phyloP scores from a whole-genome alignment of 306 rosid species.

The Dalbergia cultrata region DNA sequence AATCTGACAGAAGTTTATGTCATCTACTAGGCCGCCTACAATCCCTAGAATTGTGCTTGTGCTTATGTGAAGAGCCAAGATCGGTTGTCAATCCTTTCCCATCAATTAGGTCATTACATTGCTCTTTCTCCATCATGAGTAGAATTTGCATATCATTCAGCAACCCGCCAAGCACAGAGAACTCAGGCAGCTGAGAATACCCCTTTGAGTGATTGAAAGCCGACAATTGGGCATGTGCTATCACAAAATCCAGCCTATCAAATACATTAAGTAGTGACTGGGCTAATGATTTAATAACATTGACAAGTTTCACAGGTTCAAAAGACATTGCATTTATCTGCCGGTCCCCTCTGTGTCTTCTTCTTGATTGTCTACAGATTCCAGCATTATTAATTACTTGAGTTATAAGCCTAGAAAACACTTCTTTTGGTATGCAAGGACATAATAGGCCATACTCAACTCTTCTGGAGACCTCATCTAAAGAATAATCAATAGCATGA shows the following conservation, averaged over 20 bases:
- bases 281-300: slow-evolving; percentile 62
- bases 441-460: slow-evolving; percentile 80
- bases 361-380: slow-evolving; percentile 56
- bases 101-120: slow-evolving; percentile 44
- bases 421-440: slow-evolving; percentile 69
- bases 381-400: slow-evolving; percentile 70
- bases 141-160: slow-evolving; percentile 54
- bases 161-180: slow-evolving; percentile 51
- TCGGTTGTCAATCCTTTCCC: slow-evolving; percentile 40
- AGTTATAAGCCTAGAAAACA: slow-evolving; percentile 54
- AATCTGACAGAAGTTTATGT: slow-evolving; percentile 55
- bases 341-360: slow-evolving; percentile 66
- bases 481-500: slow-evolving; percentile 71
- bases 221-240: slow-evolving; percentile 59
- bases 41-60: slow-evolving; percentile 41
- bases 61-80: slow-evolving; percentile 43
- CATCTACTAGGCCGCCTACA: slow-evolving; percentile 37
- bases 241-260: slow-evolving; percentile 62
- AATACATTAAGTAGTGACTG: slow-evolving; percentile 53
- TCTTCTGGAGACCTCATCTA: slow-evolving; percentile 83
- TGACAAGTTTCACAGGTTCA: slow-evolving; percentile 66
- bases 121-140: slow-evolving; percentile 41
- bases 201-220: slow-evolving; percentile 74
- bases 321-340: slow-evolving; percentile 58
- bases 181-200: slow-evolving; percentile 67